Evolutionary conservation across 495 filamentous ascomycete genomes (phyloP).

Genomic region (Hypoxylon fuscum): DNA sequence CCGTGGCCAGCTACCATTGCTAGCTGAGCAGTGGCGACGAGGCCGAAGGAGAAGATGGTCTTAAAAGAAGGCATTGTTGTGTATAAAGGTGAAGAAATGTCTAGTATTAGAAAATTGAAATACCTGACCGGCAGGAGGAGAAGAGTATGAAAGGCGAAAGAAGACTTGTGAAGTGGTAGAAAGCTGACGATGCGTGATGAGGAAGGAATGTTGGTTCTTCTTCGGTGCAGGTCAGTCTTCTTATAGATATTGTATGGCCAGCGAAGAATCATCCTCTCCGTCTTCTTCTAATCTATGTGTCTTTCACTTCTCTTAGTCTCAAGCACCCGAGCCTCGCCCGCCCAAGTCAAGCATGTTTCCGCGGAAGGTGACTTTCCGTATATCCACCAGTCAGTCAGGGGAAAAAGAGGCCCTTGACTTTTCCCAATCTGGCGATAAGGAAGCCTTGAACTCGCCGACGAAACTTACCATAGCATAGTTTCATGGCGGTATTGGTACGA

Average conservation of each 20-base stretch:
- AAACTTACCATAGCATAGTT: slow-evolving; percentile 11
- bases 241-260: slow-evolving; percentile 33
- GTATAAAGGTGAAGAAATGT: neutral
- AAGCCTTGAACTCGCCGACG: slow-evolving; percentile 15
- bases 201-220: slow-evolving; percentile 8
- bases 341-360: slow-evolving; percentile 7
- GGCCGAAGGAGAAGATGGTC: slow-evolving; percentile 42
- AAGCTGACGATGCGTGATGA: slow-evolving; percentile 34
- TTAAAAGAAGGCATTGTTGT: slow-evolving; percentile 42
- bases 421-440: slow-evolving; percentile 17
- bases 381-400: neutral
- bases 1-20: slow-evolving; percentile 60
- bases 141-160: slow-evolving; percentile 8
- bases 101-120: slow-evolving; percentile 16
- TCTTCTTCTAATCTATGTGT: slow-evolving; percentile 5
- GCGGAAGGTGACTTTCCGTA: neutral
- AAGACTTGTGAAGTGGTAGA: slow-evolving; percentile 4
- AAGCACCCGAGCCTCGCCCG: neutral
- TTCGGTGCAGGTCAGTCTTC: slow-evolving; percentile 16
- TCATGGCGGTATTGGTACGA: slow-evolving; percentile 4
- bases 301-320: neutral
- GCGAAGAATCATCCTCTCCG: slow-evolving; percentile 16
- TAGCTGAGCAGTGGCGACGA: slow-evolving; percentile 45
- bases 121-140: slow-evolving; percentile 47
- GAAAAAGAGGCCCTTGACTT: slow-evolving; percentile 5